Percentiles rank a stretch among this genome's conserved stretches.
Evolutionary conservation across 1,139 yeast species (phyloP).

Genomic region (Petasospora fabianii): DNA sequence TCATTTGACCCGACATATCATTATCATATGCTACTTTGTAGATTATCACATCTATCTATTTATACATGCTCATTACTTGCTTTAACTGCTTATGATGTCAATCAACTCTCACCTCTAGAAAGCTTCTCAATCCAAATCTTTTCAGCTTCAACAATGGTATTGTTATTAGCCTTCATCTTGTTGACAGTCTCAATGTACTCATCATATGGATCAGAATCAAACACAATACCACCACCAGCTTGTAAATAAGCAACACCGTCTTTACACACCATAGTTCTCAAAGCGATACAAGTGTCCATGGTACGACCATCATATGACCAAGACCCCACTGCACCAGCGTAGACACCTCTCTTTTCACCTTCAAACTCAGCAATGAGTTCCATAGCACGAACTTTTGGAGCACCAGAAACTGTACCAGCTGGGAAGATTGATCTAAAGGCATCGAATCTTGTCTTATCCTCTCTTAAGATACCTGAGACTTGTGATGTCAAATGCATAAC

Average conservation of each 20-base stretch:
- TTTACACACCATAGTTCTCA: constrained; percentile 93
- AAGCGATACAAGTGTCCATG: constrained; percentile 97
- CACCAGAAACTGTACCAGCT: constrained; percentile 98
- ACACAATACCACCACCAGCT: constrained; percentile 98
- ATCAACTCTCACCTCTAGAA: constrained; percentile 20
- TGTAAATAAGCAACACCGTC: constrained; percentile 89
- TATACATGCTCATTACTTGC: too few relatives aligned
- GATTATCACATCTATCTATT: not conserved
- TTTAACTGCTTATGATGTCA: too few relatives aligned
- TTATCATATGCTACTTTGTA: not conserved
- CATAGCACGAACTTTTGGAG: constrained; percentile 97
- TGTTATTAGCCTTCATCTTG: constrained; percentile 91
- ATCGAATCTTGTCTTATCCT: constrained; percentile 85
- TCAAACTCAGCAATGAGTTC: constrained; percentile 87
- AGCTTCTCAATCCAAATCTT: constrained; percentile 52
- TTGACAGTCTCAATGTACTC: constrained; percentile 96
- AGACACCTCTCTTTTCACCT: constrained; percentile 89
- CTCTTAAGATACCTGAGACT: constrained; percentile 85
- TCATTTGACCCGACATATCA: not conserved
- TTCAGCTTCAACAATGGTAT: constrained; percentile 89
- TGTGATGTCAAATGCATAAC: constrained; percentile 96
- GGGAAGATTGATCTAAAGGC: constrained; percentile 97
- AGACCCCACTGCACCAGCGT: constrained; percentile 99
- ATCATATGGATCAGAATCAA: constrained; percentile 90
- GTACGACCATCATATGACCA: constrained; percentile 93